phyloP scores from a whole-genome alignment of 2,329 filamentous ascomycete species.

The Fusarium longipes region DNA sequence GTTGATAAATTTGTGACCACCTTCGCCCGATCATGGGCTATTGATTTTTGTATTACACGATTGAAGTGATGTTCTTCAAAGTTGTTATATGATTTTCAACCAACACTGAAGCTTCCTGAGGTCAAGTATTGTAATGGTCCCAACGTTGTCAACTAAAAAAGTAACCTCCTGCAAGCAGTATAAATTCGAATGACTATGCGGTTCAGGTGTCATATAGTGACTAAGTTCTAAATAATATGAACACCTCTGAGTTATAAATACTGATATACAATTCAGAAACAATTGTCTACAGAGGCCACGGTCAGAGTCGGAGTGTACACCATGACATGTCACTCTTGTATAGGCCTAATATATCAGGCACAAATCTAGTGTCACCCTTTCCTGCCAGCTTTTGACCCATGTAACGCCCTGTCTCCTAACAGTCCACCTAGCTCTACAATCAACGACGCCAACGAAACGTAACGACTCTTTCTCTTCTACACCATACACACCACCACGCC shows the following conservation, averaged over 20 bases:
- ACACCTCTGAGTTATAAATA: not conserved
- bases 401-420: conserved; percentile 32
- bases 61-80: too few species aligned
- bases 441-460: conserved; percentile 42
- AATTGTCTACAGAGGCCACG: conserved; percentile 1
- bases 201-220: too few species aligned
- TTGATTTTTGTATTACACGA: too few species aligned
- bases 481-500: conserved; percentile 22
- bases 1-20: too few species aligned
- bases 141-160: too few species aligned
- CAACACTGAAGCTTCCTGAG: too few species aligned
- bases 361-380: conserved; percentile 40
- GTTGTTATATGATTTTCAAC: too few species aligned
- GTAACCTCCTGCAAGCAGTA: too few species aligned
- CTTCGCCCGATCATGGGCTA: too few species aligned
- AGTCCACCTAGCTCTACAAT: conserved; percentile 35
- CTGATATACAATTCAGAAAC: not conserved
- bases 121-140: too few species aligned
- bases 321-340: conserved; percentile 39
- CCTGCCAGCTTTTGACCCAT: conserved; percentile 47
- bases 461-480: conserved; percentile 36
- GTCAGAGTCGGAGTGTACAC: conserved; percentile 21
- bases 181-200: too few species aligned
- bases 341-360: conserved; percentile 45
- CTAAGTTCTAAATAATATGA: too few species aligned